These are phyloP conservation scores for Tetragonia tetragonoides DNA, from an alignment of 148 eudicot genomes.

Conservation along the genomic window DNA sequence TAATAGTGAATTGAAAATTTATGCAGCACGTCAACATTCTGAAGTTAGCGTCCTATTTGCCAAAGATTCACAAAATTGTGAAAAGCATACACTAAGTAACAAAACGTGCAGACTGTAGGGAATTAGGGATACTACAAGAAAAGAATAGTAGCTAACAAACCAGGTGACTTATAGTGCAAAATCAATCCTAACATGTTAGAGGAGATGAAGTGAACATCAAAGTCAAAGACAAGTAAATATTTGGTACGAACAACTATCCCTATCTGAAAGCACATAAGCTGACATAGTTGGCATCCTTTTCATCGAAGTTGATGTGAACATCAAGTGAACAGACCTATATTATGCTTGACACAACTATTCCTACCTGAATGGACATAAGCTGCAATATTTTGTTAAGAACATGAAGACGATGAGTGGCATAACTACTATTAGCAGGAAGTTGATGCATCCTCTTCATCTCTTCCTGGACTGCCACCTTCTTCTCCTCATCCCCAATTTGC, in stretches of 20 bases:
- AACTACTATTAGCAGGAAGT: constrained; percentile 68
- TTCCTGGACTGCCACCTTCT: constrained; percentile 52
- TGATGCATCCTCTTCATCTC: constrained; percentile 65
- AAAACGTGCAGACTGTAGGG: too few species aligned
- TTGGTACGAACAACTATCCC: not conserved
- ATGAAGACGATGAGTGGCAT: constrained; percentile 73
- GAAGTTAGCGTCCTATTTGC: too few species aligned
- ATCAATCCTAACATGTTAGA: not conserved
- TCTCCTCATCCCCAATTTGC: constrained; percentile 47
- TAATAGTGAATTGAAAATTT: too few species aligned
- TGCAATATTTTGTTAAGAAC: constrained; percentile 74
- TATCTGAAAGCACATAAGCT: constrained; percentile 78
- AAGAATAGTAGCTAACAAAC: not conserved
- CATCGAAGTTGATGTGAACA: too few species aligned
- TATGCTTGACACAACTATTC: not conserved
- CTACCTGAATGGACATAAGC: constrained; percentile 75
- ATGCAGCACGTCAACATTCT: too few species aligned
- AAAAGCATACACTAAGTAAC: too few species aligned
- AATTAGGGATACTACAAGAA: not conserved
- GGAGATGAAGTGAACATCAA: not conserved
- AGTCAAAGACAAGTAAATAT: not conserved
- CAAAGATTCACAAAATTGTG: too few species aligned
- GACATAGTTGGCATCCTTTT: not conserved
- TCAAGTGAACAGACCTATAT: too few species aligned
- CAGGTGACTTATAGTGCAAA: not conserved